Evolutionary conservation across 371 early-diverging fungal genomes (phyloP), one percentile per base, ranked within the genome.

Genomic region (Mucor indicus): DNA sequence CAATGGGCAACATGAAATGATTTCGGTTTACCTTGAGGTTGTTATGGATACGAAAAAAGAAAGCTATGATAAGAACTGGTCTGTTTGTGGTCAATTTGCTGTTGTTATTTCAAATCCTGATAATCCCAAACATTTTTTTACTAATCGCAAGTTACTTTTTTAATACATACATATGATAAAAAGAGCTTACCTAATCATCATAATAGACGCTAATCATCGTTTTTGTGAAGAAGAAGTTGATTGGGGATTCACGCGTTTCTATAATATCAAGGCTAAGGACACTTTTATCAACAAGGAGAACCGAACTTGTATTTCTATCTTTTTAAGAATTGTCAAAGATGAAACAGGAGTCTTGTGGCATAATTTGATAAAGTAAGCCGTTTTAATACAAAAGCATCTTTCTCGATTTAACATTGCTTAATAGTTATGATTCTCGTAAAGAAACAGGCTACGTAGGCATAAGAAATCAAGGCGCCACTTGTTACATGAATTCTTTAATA

Each of bases 401-500:
- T n/a, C n/a, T n/a, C n/a, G n/a, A n/a, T n/a, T n/a, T n/a, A n/a
- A n/a, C n/a, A 25, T 20, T 39, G 8, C 30, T 48, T 22, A 13
- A 9, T 32, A 86, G 86, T 62, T 92, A 86, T 54, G 90, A 91
- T 65, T 90, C 95, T 38, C 90, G 89, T 65, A 79, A 81, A 47
- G 82, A 86, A 62, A 95, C 96, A 16, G 98, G 98, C 11, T 90
- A 80, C 60, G 91, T 97, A 25, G 99, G 99, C 1, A 72, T 99
- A 51, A 83, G 84, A 48, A 99, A 99, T 72, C 96, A 98, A 60
- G 99, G 99, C n/a, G 99, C 99, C 2, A 99, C 99, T 0, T 98
- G 99, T 72, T 99, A 99, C 69, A 92, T 98, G 91, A 99, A 99
- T 78, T 95, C 98, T 36, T 73, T 99, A 21, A 83, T 99, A 27